Percentiles rank a stretch among this genome's conserved stretches.
Conservation (phyloP, 1,139 yeast genomes). For the Scheffersomyces titani region DNA sequence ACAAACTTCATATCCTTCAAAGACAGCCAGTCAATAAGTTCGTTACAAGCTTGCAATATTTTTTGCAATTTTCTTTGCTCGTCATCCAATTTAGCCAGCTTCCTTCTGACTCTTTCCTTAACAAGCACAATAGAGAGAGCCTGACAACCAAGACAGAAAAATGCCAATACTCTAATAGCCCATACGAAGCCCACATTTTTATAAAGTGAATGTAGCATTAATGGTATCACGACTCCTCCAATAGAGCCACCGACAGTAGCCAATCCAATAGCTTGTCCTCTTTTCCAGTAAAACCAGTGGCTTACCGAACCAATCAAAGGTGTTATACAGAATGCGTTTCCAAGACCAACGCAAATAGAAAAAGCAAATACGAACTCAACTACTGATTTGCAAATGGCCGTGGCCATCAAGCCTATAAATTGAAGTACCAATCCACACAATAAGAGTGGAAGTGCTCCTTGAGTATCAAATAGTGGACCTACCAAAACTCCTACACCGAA, state of each 20-base stretch:
- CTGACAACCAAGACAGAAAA: conserved; percentile 33
- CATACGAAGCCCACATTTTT: conserved; percentile 33
- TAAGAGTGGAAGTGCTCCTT: conserved; percentile 31
- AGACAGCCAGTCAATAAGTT: conserved; percentile 25
- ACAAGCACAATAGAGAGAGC: conserved; percentile 31
- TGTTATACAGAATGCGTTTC: conserved; percentile 36
- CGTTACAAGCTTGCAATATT: conserved; percentile 5
- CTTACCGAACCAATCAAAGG: conserved; percentile 40
- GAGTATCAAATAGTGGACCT: conserved; percentile 39
- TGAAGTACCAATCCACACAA: conserved; percentile 26
- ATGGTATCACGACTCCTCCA: conserved; percentile 39
- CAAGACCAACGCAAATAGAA: conserved; percentile 35
- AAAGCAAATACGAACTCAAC: conserved; percentile 39
- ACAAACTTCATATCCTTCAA: conserved; percentile 27
- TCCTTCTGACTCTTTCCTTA: conserved; percentile 45
- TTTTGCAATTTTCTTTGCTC: background rate
- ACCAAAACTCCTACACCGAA: conserved; percentile 33
- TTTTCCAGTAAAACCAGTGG: conserved; percentile 37
- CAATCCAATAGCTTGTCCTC: conserved; percentile 38
- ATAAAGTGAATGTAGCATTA: conserved; percentile 33
- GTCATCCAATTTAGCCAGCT: background rate
- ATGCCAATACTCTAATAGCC: conserved; percentile 38
- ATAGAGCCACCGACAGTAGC: conserved; percentile 44
- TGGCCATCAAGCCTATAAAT: conserved; percentile 35
- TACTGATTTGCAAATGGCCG: conserved; percentile 28